Percentiles rank a stretch among this genome's conserved stretches.
These are phyloP conservation scores for Torulaspora maleeae DNA, from an alignment of 805 yeast genomes.

Conservation along the genomic window DNA sequence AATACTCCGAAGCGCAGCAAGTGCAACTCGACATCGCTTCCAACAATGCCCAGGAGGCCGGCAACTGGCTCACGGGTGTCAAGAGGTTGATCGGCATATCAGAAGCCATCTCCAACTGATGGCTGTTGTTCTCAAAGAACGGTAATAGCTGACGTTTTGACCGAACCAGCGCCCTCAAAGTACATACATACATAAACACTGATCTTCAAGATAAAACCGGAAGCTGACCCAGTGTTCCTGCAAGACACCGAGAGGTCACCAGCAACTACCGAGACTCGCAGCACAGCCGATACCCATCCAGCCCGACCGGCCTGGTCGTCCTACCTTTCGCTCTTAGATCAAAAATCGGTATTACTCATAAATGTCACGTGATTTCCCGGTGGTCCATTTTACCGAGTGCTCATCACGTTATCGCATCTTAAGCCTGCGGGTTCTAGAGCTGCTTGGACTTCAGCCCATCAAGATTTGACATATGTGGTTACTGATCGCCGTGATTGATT, in stretches of 20 bases:
- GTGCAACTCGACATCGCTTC: conserved; percentile 57
- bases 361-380: background rate
- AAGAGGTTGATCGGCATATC: conserved; percentile 79
- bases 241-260: no score
- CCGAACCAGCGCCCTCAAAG: background rate
- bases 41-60: conserved; percentile 65
- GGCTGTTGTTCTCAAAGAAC: no score
- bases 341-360: background rate
- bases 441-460: background rate
- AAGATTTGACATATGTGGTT: background rate
- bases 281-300: no score
- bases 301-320: no score
- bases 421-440: background rate
- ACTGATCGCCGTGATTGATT: no score
- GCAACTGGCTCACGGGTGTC: conserved; percentile 90
- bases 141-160: no score
- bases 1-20: conserved; percentile 55
- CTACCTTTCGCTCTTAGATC: no score
- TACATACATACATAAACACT: background rate
- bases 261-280: no score
- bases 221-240: no score
- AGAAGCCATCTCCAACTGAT: conserved; percentile 38
- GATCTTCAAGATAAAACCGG: background rate
- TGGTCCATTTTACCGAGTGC: background rate
- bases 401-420: background rate